Evolutionary conservation across 1,139 yeast species (phyloP), one percentile per base, ranked within the genome.

Genomic region (Geotrichum phurueaensis): DNA sequence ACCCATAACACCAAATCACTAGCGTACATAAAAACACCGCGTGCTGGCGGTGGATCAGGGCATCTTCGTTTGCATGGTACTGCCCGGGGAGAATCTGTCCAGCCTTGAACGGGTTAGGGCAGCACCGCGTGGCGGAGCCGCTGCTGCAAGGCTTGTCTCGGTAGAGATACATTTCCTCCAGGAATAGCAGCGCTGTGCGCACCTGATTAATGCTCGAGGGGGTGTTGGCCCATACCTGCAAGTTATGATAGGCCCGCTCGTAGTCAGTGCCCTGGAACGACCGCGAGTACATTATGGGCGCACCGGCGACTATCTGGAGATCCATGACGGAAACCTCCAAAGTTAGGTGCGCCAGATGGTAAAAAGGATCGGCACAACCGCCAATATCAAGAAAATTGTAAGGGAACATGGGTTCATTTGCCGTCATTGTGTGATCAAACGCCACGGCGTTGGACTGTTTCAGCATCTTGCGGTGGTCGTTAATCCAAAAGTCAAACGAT

Each of bases 221-320:
- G 13, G 39, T 23, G 18, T 13, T 15, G 4, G 57, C 57, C 60
- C 60, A 58, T 3, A 43, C n/a, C 36, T 48, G n/a, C 13, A 58
- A 22, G 7, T 36, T 25, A 7, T 20, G 47, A 33, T 27, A 50
- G 25, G 60, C 22, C 31, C 53, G 39, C 39, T 67, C 69, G 20
- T 31, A 53, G 54, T 62, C 59, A 85, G 70, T 52, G 83, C 75
- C 68, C 84, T 75, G 68, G 48, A 25, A 54, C 27, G 51, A 15
- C 15, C 54, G 54, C 20, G 56, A 52, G 82, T 85, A 62, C 88
- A 84, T 69, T 85, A 89, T 7, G 0, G 95, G 94, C 1, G 91
- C 87, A 1, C 97, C 97, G 6, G 92, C 87, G 70, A 79, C 86
- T 9, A 87, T 85, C 59, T 87, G 88, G 61, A 87, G 82, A 71